Percentiles rank a stretch among this genome's conserved stretches.
Conservation (phyloP, 75 land plant genomes). For the Adiantum capillusveneris region DNA sequence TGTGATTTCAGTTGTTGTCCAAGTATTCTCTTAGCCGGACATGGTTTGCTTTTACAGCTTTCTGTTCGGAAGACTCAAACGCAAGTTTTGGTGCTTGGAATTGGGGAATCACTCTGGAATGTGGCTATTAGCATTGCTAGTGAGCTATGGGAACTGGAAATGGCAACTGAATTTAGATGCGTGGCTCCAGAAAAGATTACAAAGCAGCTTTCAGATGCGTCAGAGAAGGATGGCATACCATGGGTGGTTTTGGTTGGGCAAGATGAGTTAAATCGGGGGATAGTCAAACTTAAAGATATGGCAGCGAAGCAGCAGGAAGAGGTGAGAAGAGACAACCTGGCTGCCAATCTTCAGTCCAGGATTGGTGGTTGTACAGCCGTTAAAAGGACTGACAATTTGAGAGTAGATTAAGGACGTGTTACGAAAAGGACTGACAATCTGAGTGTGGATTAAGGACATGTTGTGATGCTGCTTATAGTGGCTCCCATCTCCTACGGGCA, state of each 20-base stretch:
- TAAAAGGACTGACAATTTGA: too few relatives aligned
- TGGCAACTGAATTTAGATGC: constrained; percentile 45
- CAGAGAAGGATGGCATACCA: constrained; percentile 35
- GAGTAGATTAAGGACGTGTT: too few relatives aligned
- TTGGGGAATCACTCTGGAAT: constrained; percentile 36
- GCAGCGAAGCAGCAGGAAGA: constrained; percentile 21
- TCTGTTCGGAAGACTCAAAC: constrained; percentile 48
- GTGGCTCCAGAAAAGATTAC: constrained; percentile 11
- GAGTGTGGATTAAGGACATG: too few relatives aligned
- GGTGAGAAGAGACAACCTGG: constrained; percentile 35
- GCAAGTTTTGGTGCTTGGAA: constrained; percentile 46
- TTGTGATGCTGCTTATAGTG: too few relatives aligned
- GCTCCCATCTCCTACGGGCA: too few relatives aligned
- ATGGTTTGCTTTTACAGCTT: not conserved
- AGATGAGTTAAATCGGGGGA: constrained; percentile 43
- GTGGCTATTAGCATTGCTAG: constrained; percentile 42
- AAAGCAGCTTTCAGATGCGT: constrained; percentile 46
- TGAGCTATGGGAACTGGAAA: constrained; percentile 61
- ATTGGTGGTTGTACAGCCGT: too few relatives aligned
- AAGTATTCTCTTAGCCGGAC: not conserved
- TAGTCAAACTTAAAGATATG: constrained; percentile 42
- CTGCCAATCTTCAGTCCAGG: constrained; percentile 24
- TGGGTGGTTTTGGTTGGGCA: constrained; percentile 67
- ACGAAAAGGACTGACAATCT: too few relatives aligned
- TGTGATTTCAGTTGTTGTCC: not conserved